Base-by-base conservation (phyloP, 208 protist species). In the Acanthamoeba divionensis region DNA sequence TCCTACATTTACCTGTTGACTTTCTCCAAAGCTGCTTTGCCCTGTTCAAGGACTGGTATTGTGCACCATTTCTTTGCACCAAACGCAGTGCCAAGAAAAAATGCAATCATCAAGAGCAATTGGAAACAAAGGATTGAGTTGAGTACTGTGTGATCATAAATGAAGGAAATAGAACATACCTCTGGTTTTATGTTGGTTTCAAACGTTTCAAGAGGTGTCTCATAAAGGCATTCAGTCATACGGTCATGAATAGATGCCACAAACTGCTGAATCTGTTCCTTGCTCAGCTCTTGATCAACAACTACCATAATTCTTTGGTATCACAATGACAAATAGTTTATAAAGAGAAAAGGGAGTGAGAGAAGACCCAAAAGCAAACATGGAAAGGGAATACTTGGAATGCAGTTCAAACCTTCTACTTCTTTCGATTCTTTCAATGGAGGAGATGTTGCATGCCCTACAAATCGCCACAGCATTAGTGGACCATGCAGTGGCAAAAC, bases 221-320 rank as follows among this genome's bases (percentile, higher is more conserved):
- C 29, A 71, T 96, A 96, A 7, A 91, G 48, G 67, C 90, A 92
- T 90, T 96, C 95, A 38, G 95, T 96, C 95, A 96, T 96, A 45
- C 90, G 80, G 41, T 96, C 95, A 65, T 96, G 95, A 18, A 96
- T 75, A n/a, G 48, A 63, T 2, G 33, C 60, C 9, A 67, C 33
- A 48, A 91, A 86, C 36, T 31, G 5, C 48, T 91, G 29, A 7
- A 63, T 29, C 77, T 90, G 48, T 36, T 67, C 24, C 0, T 9
- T 31, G 5, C 33, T 54, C 33, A 93, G 48, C 13, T 31, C 50
- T 10, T 65, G 15, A 38, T 85, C 75, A 13, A 85, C 1, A n/a
- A 38, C 33, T 12, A 85, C 44, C 75, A 36, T 18, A 38, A 85
- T 85, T 38, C 75, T 82, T 47, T 26, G 36, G 5, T 41, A 41